Base-by-base conservation (phyloP, 2,329 filamentous ascomycete species). In the Nemania sp. region DNA sequence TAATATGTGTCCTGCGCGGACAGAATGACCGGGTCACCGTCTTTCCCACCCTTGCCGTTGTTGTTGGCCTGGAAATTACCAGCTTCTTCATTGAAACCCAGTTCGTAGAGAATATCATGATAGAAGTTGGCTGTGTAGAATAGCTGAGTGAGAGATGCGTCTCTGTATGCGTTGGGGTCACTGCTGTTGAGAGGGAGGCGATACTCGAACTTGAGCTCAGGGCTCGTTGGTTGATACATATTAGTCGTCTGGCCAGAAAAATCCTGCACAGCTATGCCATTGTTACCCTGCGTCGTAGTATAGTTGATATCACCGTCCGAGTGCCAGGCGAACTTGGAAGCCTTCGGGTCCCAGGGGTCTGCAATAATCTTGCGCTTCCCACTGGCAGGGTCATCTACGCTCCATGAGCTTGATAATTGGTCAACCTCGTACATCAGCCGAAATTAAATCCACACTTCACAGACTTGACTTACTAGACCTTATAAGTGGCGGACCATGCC, bases 41-140 rank as follows among this genome's bases (percentile, higher is more conserved):
- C 83, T 5, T 65, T 54, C 15, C 85, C 85, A 2, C 84, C 84
- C 40, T 76, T 72, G 40, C 78, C 80, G 60, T 82, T 79, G 75
- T 86, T 87, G 73, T 83, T 81, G 51, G 73, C 66, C 71, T 87
- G 79, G 71, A 87, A 87, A 72, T 87, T 87, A 6, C 84, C 84
- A 1, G 85, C 83, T 1, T 65, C 71, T 70, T 87, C 84, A 45
- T 75, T 82, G 72, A 87, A 87, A 2, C 85, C 84, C 0, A 87
- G 78, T 2, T 74, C 69, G 67, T 87, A 81, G 9, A 87, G 77
- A 0, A 87, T 68, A 59, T 87, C 85, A 64, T 87, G 85, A 71
- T 83, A 87, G 42, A 76, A 78, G 75, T 87, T 87, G 39, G 79
- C 76, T 0, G 82, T 85, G 75, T 87, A 87, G 74, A 85, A 87